Percentiles rank a stretch among this genome's conserved stretches.
These are phyloP conservation scores for Venturia nashicola DNA, from an alignment of 2,329 filamentous ascomycete species.

Conservation along the genomic window DNA sequence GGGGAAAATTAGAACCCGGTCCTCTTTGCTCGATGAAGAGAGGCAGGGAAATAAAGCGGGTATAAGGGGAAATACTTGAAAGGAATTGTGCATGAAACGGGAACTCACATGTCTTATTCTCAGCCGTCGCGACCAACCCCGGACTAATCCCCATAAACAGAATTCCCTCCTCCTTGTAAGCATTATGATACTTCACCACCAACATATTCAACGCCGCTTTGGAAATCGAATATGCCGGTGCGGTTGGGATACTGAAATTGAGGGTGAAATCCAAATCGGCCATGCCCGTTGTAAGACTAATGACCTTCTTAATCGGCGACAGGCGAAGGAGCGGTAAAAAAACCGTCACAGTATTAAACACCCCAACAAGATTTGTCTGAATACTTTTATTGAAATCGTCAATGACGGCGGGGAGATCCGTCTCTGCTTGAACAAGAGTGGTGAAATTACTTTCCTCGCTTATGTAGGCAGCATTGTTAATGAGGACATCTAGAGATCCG, in stretches of 20 bases:
- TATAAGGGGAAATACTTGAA: too few species aligned
- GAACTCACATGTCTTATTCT: constrained; percentile 11
- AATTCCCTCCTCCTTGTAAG: constrained; percentile 15
- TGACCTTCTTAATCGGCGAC: constrained; percentile 17
- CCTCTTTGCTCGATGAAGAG: too few species aligned
- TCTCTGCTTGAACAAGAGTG: constrained; percentile 14
- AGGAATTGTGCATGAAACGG: too few species aligned
- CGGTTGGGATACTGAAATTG: constrained; percentile 13
- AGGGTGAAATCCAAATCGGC: constrained; percentile 19
- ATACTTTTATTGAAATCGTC: constrained; percentile 13
- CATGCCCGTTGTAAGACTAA: constrained; percentile 17
- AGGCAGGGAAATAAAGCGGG: too few species aligned
- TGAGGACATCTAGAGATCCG: constrained; percentile 18
- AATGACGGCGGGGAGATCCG: constrained; percentile 12
- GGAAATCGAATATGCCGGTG: constrained; percentile 15
- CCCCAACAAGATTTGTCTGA: constrained; percentile 18
- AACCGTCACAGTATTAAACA: constrained; percentile 15
- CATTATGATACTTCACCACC: constrained; percentile 17
- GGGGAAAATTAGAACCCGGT: too few species aligned
- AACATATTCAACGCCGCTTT: constrained; percentile 19
- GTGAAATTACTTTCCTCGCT: constrained; percentile 11
- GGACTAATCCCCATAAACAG: constrained; percentile 17
- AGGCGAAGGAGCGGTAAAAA: constrained; percentile 19
- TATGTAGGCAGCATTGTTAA: constrained; percentile 21
- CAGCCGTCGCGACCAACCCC: constrained; percentile 17